Evolutionary conservation across 208 protist genomes (phyloP).

Genomic region (Dictyostelium gargantuum): DNA sequence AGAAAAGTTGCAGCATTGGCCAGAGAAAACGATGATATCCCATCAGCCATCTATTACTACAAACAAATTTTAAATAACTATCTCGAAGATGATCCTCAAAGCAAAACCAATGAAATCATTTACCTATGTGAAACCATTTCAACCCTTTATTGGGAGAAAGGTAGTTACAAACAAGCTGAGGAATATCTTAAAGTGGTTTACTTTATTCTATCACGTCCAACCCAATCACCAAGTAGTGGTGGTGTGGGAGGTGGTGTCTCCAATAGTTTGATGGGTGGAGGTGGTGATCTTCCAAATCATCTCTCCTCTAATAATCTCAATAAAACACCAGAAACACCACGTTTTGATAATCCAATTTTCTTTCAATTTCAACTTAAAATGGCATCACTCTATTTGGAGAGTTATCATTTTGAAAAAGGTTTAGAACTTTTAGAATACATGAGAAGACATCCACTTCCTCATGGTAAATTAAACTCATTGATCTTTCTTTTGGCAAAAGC

Average conservation of each 20-base stretch:
- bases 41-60: conserved; percentile 41
- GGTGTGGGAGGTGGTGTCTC: neutral
- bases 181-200: conserved; percentile 45
- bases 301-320: neutral
- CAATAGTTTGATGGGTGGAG: neutral
- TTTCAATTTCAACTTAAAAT: conserved; percentile 61
- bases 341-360: conserved; percentile 59
- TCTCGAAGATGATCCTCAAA: conserved; percentile 34
- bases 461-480: conserved; percentile 46
- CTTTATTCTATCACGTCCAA: neutral
- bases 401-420: conserved; percentile 62
- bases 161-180: conserved; percentile 30
- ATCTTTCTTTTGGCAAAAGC: conserved; percentile 39
- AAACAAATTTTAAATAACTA: conserved; percentile 47
- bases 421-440: conserved; percentile 26
- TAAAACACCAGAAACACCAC: neutral
- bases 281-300: too few relatives aligned
- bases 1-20: conserved; percentile 33
- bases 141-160: conserved; percentile 50
- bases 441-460: conserved; percentile 30
- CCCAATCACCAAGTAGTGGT: neutral
- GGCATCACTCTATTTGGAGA: conserved; percentile 44
- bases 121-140: conserved; percentile 48
- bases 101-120: conserved; percentile 36
- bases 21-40: conserved; percentile 46